A percentile compares a stretch with the other conserved stretches of the same genome.
Conservation (phyloP, 1,284 basidiomycete species). For the Ceratobasidium sp. region DNA sequence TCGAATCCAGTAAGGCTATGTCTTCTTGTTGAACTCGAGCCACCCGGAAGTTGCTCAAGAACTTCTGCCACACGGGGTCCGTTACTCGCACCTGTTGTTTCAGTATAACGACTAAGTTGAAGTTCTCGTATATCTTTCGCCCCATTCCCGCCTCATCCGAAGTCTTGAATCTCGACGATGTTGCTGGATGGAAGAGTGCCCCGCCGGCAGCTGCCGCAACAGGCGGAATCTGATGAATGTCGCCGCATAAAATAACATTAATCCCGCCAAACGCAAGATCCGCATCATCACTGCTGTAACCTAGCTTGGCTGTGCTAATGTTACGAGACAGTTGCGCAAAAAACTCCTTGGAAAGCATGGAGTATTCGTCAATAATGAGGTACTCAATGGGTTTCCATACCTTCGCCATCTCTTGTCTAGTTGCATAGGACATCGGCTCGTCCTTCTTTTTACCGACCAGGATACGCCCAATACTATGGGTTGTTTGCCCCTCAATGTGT, state of each 20-base stretch:
- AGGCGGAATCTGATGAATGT: conserved; percentile 60
- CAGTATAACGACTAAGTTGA: conserved; percentile 55
- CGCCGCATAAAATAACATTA: conserved; percentile 48
- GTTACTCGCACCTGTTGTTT: conserved; percentile 54
- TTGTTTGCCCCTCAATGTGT: conserved; percentile 52
- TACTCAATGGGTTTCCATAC: conserved; percentile 45
- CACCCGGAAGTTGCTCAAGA: conserved; percentile 52
- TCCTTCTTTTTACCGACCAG: neutral
- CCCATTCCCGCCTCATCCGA: conserved; percentile 47
- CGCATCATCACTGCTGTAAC: neutral
- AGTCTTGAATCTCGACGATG: neutral
- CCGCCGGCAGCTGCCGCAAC: conserved; percentile 47
- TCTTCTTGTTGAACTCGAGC: conserved; percentile 51
- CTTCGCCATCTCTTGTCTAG: conserved; percentile 2
- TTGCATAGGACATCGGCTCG: neutral
- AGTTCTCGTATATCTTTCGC: conserved; percentile 53
- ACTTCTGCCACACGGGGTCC: conserved; percentile 54
- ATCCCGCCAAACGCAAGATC: conserved; percentile 53
- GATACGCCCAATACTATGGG: conserved; percentile 48
- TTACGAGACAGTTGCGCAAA: conserved; percentile 49
- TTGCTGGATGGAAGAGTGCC: conserved; percentile 48
- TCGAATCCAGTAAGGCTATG: conserved; percentile 50
- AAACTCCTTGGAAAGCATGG: conserved; percentile 53
- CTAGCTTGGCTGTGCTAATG: conserved; percentile 47
- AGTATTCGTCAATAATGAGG: conserved; percentile 54